phyloP scores from a whole-genome alignment of 148 eudicot species.

The Rhododendron molle region DNA sequence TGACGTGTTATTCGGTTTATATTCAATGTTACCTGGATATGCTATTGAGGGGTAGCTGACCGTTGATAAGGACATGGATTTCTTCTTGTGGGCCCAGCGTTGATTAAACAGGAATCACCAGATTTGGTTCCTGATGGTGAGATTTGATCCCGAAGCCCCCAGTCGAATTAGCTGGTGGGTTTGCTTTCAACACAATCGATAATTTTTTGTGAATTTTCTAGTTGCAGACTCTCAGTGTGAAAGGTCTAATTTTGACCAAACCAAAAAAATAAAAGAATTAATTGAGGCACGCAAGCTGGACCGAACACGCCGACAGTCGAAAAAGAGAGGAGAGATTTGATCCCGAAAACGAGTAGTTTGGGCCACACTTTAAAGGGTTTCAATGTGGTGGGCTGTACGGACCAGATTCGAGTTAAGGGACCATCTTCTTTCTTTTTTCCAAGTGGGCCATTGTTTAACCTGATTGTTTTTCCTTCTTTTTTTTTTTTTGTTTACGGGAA shows the following conservation, averaged over 20 bases:
- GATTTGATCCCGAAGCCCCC: background rate
- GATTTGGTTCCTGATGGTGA: conserved; percentile 10
- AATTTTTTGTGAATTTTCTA: too few relatives aligned
- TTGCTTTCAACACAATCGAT: too few relatives aligned
- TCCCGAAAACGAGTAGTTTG: background rate
- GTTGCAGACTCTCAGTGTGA: too few relatives aligned
- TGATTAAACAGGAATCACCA: background rate
- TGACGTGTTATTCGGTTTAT: background rate
- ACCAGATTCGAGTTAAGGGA: background rate
- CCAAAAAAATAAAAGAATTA: too few relatives aligned
- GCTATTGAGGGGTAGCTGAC: background rate
- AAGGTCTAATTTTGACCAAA: too few relatives aligned
- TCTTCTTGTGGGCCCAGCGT: background rate
- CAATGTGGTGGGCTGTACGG: background rate
- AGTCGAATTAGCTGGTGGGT: too few relatives aligned
- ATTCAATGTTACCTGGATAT: background rate
- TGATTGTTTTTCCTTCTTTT: too few relatives aligned
- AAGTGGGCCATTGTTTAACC: background rate
- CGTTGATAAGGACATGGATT: conserved; percentile 5
- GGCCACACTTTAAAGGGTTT: background rate
- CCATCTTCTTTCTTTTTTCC: background rate
- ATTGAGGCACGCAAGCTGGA: too few relatives aligned
- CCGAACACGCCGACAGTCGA: too few relatives aligned
- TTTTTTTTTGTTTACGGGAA: too few relatives aligned
- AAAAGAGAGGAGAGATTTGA: too few relatives aligned